Percentiles rank a stretch among this genome's conserved stretches.
These are phyloP conservation scores for Starmerella stigmatis DNA, from an alignment of 805 yeast genomes.

Conservation along the genomic window DNA sequence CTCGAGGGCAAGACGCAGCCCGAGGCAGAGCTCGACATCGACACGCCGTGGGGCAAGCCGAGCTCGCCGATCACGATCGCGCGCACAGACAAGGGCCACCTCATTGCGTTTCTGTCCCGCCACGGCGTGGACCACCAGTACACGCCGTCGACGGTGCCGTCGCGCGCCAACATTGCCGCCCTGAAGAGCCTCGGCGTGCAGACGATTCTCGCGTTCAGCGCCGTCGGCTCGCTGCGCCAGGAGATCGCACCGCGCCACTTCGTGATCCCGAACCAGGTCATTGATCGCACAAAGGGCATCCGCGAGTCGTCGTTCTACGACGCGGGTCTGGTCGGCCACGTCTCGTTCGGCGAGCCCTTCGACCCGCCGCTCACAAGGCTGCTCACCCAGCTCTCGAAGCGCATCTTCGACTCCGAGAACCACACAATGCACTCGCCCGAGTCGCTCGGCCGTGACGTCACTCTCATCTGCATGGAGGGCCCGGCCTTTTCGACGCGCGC, in stretches of 20 bases:
- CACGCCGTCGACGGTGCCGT: constrained; percentile 86
- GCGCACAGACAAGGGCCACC: constrained; percentile 62
- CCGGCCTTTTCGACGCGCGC: constrained; percentile 97
- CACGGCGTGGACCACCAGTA: constrained; percentile 87
- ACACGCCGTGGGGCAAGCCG: constrained; percentile 97
- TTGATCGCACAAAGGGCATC: constrained; percentile 94
- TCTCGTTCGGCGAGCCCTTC: constrained; percentile 94
- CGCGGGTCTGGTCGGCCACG: constrained; percentile 91
- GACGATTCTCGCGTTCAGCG: constrained; percentile 83
- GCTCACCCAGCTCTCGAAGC: constrained; percentile 39
- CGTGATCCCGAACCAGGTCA: constrained; percentile 90
- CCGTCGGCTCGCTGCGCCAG: constrained; percentile 88
- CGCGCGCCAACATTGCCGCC: constrained; percentile 91
- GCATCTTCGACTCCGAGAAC: constrained; percentile 32
- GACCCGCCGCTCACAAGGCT: constrained; percentile 61
- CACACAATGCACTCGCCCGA: constrained; percentile 56
- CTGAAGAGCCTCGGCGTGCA: constrained; percentile 77
- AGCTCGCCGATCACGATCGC: constrained; percentile 89
- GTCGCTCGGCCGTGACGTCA: constrained; percentile 49
- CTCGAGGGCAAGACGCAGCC: constrained; percentile 63
- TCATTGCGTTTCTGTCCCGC: constrained; percentile 88
- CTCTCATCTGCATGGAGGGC: constrained; percentile 96
- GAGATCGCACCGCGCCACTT: constrained; percentile 91
- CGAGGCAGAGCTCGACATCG: constrained; percentile 68
- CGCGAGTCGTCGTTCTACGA: constrained; percentile 84